Evolutionary conservation across 768 basidiomycete genomes (phyloP), one percentile per base, ranked within the genome.

Genomic region (Boletus bicolor): DNA sequence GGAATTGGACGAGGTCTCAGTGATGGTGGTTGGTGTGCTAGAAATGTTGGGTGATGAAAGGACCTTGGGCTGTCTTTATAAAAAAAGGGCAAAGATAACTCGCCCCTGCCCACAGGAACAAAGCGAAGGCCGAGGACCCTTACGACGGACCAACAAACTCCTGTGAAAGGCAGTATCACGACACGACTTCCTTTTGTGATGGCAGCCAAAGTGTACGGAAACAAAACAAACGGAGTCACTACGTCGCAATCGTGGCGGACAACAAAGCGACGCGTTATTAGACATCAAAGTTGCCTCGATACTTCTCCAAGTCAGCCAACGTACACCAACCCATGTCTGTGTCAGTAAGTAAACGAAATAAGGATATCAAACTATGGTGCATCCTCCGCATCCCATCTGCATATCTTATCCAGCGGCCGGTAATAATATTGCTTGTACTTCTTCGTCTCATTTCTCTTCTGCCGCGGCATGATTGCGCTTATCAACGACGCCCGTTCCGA

Each of bases 391-490:
- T 90, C 87, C 87, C 87, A 90, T 62, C 82, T 75, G 43, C 82
- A 81, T 24, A 86, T 83, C 73, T 87, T 90, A 32, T 74, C 85
- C 56, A 91, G 71, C 9, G 89, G 89, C 30, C 79, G 77, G 73
- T 84, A 91, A 72, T 91, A 92, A 72, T 92, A 92, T 68, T 89
- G 86, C 69, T 91, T 91, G 58, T 86, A 87, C 73, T 89, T 86
- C 79, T 86, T 90, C 68, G 88, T 91, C 71, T 83, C 87, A 45
- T 73, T 84, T 51, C 89, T 74, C 72, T 90, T 91, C 52, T 77
- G 86, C 14, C 86, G 81, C 2, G 87, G 87, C 87, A 89, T 88
- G 77, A 89, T 83, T 57, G 82, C 84, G 64, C 76, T 70, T 53
- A 91, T 80, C 56, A 89, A 69, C 60, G 75, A 68, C 32, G 87